phyloP scores from a whole-genome alignment of 1,284 basidiomycete genomes.

The Pseudomicrostroma phylloplanum region DNA sequence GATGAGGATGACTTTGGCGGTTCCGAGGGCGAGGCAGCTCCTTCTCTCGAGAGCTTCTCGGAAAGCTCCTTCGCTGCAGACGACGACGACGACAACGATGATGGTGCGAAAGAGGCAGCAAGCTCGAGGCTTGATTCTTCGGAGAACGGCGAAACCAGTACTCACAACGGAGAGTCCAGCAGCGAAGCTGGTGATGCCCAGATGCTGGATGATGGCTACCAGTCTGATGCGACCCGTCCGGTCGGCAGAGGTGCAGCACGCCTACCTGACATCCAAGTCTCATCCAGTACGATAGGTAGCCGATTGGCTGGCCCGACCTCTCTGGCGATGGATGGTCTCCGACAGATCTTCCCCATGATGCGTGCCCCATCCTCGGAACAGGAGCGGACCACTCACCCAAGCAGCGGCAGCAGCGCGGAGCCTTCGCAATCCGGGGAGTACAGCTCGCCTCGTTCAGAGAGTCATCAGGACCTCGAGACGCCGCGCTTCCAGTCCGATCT shows the following conservation, averaged over 20 bases:
- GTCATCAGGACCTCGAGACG: background rate
- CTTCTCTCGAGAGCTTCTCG: slow-evolving; percentile 54
- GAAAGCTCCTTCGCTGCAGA: slow-evolving; percentile 20
- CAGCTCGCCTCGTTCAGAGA: too few relatives aligned
- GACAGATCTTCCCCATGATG: background rate
- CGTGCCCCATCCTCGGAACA: background rate
- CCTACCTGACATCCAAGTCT: background rate
- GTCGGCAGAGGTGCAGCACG: background rate
- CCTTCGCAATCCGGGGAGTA: background rate
- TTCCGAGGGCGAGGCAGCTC: slow-evolving; percentile 58
- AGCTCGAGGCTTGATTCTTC: background rate
- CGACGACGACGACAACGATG: background rate
- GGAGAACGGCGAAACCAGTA: background rate
- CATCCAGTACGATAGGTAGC: background rate
- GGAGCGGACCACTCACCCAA: background rate
- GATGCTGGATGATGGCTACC: background rate
- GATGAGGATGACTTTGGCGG: slow-evolving; percentile 71
- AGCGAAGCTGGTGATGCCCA: background rate
- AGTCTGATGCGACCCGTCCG: background rate
- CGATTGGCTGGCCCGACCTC: too few relatives aligned
- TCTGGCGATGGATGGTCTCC: too few relatives aligned
- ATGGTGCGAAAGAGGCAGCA: background rate
- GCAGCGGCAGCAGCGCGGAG: background rate
- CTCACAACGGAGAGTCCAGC: background rate
- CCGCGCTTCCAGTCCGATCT: background rate